A percentile compares a stretch with the other conserved stretches of the same genome.
Conservation (phyloP, 495 filamentous ascomycete species). For the Copromyces sp. region DNA sequence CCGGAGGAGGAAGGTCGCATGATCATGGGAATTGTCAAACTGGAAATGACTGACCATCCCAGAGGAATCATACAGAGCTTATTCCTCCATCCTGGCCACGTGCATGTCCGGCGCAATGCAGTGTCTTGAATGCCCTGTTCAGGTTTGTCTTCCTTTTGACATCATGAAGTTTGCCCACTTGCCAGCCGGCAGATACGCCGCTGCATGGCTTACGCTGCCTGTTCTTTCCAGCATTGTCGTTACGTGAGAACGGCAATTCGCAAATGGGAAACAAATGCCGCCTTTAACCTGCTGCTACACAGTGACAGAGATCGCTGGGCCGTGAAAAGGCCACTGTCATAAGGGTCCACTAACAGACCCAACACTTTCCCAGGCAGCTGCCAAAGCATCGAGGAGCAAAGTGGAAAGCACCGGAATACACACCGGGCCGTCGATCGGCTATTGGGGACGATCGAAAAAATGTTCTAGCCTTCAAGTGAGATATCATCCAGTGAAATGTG, state of each 20-base stretch:
- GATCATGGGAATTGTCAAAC: neutral
- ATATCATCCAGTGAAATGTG: neutral
- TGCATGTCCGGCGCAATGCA: neutral
- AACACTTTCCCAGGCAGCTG: neutral
- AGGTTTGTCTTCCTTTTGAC: neutral
- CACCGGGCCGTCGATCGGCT: neutral
- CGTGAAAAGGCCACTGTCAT: neutral
- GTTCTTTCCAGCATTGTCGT: too few relatives aligned
- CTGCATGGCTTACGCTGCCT: neutral
- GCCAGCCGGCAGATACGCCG: neutral
- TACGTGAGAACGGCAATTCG: neutral
- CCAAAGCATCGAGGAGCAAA: neutral
- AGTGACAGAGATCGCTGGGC: neutral
- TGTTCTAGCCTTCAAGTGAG: neutral
- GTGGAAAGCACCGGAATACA: neutral
- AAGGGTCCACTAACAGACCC: neutral
- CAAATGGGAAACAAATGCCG: neutral
- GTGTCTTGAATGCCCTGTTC: neutral
- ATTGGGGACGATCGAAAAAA: neutral
- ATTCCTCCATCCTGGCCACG: neutral
- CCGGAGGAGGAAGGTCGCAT: neutral
- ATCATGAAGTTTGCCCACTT: neutral
- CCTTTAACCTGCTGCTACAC: neutral
- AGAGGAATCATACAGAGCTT: neutral
- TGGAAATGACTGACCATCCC: neutral